Evolutionary conservation across 2,329 filamentous ascomycete species (phyloP).

Genomic region (Chaetomiaceae sp.): DNA sequence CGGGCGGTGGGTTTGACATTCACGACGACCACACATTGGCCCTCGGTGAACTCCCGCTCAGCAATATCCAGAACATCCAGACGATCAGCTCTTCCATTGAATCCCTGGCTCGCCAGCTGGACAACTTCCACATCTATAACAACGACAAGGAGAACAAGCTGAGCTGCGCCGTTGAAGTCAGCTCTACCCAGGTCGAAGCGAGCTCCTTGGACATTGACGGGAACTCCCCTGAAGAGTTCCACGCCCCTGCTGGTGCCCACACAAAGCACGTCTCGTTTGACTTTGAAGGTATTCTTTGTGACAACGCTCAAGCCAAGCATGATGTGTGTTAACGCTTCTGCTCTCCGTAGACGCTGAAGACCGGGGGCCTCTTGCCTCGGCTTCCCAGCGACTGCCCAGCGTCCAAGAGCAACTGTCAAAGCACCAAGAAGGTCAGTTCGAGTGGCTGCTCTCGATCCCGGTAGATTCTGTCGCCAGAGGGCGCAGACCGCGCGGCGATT

Average conservation of each 20-base stretch:
- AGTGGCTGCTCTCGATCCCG: constrained; percentile 42
- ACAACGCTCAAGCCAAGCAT: background rate
- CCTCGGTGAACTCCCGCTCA: constrained; percentile 28
- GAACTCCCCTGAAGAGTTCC: background rate
- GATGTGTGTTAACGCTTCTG: background rate
- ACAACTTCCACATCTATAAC: constrained; percentile 29
- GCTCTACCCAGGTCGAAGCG: background rate
- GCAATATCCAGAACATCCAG: constrained; percentile 27
- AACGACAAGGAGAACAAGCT: constrained; percentile 21
- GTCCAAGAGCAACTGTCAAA: constrained; percentile 33
- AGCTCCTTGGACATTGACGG: background rate
- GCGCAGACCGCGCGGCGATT: constrained; percentile 13
- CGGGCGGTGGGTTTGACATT: constrained; percentile 17
- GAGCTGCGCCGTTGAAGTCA: background rate
- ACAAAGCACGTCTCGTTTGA: background rate
- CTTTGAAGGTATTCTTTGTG: constrained; percentile 5
- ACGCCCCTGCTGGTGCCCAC: background rate
- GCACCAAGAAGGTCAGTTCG: constrained; percentile 45
- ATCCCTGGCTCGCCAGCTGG: constrained; percentile 29
- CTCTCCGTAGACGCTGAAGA: constrained; percentile 4
- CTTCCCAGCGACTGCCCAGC: constrained; percentile 23
- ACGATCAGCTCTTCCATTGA: constrained; percentile 27
- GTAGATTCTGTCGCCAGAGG: constrained; percentile 10
- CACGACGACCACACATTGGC: constrained; percentile 18
- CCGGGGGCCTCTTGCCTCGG: constrained; percentile 24